phyloP scores from a whole-genome alignment of 352 stramenopile genomes.

The Halophytophthora batemanensis region DNA sequence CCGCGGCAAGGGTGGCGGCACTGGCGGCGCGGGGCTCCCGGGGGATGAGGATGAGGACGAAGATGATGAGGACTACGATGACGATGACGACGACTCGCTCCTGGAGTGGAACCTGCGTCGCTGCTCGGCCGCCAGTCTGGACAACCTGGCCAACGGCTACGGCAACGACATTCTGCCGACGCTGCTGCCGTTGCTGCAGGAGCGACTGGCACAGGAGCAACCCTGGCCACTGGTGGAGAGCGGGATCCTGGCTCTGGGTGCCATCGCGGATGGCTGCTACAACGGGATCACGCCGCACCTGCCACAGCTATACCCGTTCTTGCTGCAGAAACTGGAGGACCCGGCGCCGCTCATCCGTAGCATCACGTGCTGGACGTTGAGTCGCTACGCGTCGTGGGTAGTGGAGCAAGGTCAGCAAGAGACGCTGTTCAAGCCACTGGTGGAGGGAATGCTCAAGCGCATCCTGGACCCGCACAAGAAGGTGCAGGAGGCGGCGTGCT shows the following conservation, averaged over 20 bases:
- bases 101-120: slow-evolving; percentile 96
- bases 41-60: slow-evolving; percentile 81
- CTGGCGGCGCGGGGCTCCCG: slow-evolving; percentile 11
- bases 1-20: slow-evolving; percentile 35
- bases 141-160: slow-evolving; percentile 92
- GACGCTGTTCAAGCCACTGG: slow-evolving; percentile 58
- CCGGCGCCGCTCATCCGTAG: slow-evolving; percentile 88
- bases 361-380: slow-evolving; percentile 95
- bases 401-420: slow-evolving; percentile 91
- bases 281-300: slow-evolving; percentile 92
- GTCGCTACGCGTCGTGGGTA: slow-evolving; percentile 90
- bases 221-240: slow-evolving; percentile 95
- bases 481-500: slow-evolving; percentile 94
- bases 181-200: slow-evolving; percentile 90
- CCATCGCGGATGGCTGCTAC: slow-evolving; percentile 93
- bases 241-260: slow-evolving; percentile 94
- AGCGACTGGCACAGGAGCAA: slow-evolving; percentile 86
- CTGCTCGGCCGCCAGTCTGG: slow-evolving; percentile 92
- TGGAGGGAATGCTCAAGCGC: slow-evolving; percentile 87
- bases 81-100: slow-evolving; percentile 90
- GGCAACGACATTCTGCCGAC: slow-evolving; percentile 92
- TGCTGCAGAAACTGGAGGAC: slow-evolving; percentile 92
- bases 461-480: slow-evolving; percentile 93
- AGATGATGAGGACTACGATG: slow-evolving; percentile 88
- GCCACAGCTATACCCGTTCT: slow-evolving; percentile 91